These are phyloP conservation scores for Salix exigua DNA, from an alignment of 345 rosid genomes.

Conservation along the genomic window DNA sequence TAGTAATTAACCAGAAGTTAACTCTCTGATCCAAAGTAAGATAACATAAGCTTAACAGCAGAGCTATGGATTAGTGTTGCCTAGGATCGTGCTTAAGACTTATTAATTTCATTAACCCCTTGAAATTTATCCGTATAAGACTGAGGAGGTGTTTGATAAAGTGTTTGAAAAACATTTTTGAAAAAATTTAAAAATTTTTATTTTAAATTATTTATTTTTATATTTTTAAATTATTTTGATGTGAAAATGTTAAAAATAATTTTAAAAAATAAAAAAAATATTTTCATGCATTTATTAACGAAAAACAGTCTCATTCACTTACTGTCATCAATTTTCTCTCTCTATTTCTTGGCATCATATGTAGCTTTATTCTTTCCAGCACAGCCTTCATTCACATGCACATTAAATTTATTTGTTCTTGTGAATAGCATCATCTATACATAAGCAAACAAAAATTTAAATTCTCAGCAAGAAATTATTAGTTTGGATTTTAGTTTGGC, in stretches of 20 bases:
- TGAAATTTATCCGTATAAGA: not conserved
- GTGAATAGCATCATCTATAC: not conserved
- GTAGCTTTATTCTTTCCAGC: not conserved
- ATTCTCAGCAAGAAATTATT: not conserved
- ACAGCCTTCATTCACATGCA: not conserved
- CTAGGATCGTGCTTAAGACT: slow-evolving; percentile 39
- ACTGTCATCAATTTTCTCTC: not conserved
- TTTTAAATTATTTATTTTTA: too few relatives aligned
- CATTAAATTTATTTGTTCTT: not conserved
- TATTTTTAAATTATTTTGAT: too few relatives aligned
- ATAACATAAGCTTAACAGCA: not conserved
- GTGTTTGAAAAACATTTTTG: too few relatives aligned
- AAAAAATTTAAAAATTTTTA: too few relatives aligned
- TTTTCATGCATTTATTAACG: too few relatives aligned
- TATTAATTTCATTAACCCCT: not conserved
- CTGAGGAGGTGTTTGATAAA: too few relatives aligned
- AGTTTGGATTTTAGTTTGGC: not conserved
- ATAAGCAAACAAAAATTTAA: not conserved
- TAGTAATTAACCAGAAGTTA: not conserved
- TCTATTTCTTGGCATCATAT: not conserved
- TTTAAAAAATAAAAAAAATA: too few relatives aligned
- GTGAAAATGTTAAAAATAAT: too few relatives aligned
- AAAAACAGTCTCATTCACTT: too few relatives aligned
- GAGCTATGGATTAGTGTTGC: slow-evolving; percentile 40
- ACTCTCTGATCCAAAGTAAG: not conserved